Evolutionary conservation across 768 basidiomycete species (phyloP).

Genomic region (Kwoniella sp.): DNA sequence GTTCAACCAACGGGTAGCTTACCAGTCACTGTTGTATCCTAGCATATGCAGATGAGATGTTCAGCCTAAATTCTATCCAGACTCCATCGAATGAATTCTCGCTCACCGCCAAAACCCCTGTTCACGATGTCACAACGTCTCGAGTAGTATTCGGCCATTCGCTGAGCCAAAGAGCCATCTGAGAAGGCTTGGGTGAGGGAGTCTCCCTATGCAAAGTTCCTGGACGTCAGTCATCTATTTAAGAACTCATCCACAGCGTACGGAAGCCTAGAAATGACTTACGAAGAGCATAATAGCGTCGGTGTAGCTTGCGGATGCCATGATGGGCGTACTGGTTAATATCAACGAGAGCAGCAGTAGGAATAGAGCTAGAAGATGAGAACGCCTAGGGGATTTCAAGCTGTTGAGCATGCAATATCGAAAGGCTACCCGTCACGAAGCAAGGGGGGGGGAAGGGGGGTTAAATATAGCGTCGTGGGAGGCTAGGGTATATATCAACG

Average conservation of each 20-base stretch:
- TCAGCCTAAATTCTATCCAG: too few relatives aligned
- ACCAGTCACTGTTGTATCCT: conserved; percentile 76
- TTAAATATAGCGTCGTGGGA: not conserved
- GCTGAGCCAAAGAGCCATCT: conserved; percentile 65
- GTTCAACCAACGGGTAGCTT: not conserved
- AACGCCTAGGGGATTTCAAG: not conserved
- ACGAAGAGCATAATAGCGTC: conserved; percentile 53
- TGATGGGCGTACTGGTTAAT: conserved; percentile 3
- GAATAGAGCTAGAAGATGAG: not conserved
- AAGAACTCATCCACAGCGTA: too few relatives aligned
- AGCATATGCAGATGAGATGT: not conserved
- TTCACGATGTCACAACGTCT: conserved; percentile 84
- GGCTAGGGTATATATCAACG: not conserved
- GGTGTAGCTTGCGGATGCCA: conserved; percentile 34
- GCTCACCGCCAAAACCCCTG: conserved; percentile 65
- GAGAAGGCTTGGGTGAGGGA: conserved; percentile 49
- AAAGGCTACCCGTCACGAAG: too few relatives aligned
- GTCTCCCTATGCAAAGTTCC: conserved; percentile 46
- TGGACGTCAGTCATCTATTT: too few relatives aligned
- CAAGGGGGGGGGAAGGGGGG: too few relatives aligned
- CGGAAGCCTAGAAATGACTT: conserved; percentile 14
- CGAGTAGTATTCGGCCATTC: conserved; percentile 72
- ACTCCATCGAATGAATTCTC: too few relatives aligned
- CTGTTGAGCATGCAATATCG: not conserved
- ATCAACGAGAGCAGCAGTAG: not conserved